Percentiles rank a stretch among this genome's conserved stretches.
Conservation (phyloP, 2,329 filamentous ascomycete genomes). For the Bipolaris victoriae region DNA sequence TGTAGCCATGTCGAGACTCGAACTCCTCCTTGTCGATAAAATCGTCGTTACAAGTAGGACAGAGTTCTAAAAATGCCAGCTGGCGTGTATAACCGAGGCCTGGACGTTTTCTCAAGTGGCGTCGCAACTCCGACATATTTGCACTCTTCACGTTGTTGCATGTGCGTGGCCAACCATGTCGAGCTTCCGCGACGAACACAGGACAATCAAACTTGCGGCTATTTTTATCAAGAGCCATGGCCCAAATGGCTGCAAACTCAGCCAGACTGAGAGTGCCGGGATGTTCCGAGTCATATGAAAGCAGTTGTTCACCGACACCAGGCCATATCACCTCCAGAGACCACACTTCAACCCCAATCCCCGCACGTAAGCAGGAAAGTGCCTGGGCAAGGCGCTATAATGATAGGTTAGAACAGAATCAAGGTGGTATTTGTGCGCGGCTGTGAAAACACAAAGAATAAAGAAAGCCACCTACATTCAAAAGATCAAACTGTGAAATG, state of each 20-base stretch:
- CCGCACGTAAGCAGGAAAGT: not conserved
- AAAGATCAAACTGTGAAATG: not conserved
- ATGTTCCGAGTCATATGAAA: not conserved
- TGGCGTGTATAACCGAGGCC: constrained; percentile 4
- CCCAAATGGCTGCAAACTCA: not conserved
- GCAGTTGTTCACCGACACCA: not conserved
- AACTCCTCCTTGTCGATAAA: constrained; percentile 14
- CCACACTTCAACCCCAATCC: not conserved
- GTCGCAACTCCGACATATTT: constrained; percentile 16
- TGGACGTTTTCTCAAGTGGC: constrained; percentile 9
- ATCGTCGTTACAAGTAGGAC: constrained; percentile 21
- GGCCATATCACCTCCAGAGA: not conserved
- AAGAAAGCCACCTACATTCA: not conserved
- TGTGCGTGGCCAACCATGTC: not conserved
- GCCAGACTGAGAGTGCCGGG: not conserved
- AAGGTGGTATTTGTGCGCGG: too few relatives aligned
- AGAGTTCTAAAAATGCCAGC: constrained; percentile 14
- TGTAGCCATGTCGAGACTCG: too few relatives aligned
- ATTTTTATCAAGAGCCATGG: not conserved
- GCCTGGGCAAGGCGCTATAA: not conserved
- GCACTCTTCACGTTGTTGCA: not conserved
- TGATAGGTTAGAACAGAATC: not conserved
- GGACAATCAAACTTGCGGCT: not conserved
- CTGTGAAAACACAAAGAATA: not conserved
- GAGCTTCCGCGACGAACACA: not conserved